Evolutionary conservation across 495 filamentous ascomycete species (phyloP), one percentile per base, ranked within the genome.

Genomic region (Jackrogersella minutella): DNA sequence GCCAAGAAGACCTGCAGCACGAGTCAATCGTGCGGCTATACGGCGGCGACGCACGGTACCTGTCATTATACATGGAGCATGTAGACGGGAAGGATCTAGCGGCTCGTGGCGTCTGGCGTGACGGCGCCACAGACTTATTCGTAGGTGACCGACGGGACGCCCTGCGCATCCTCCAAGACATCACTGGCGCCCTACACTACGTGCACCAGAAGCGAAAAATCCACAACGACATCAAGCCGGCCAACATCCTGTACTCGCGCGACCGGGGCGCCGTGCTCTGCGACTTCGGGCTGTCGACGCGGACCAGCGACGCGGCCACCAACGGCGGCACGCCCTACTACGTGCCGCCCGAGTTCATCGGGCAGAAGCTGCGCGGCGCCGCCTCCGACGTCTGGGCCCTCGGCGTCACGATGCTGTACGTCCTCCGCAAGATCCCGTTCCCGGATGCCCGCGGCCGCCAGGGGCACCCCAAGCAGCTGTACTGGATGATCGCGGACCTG

Each of bases 221-320:
- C 46, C 81, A 83, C 60, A 83, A 82, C 71, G 80, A 83, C 64
- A 83, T 84, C 72, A 82, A 83, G 58, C 81, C 81, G 14, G 80
- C 78, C 14, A 84, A 83, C 39, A 82, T 84, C 43, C 69, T 84
- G n/a, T 84, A 82, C 66, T 82, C 79, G 44, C 76, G 69, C 51
- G 81, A 82, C 28, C 78, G 81, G 1, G 81, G 81, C 1, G 81
- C 80, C 19, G 80, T 83, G 0, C 74, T 83, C 28, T 83, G 81
- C 66, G 81, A 83, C 49, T 76, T 83, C 34, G 81, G 81, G 9
- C 61, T 82, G 19, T 79, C 80, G 5, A 81, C 79, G 0, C 65
- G 68, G 31, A 75, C 72, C 14, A 69, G 58, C n/a, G 77, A 78
- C 33, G 64, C 76, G 5, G 69, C 76, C 24, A 77, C 79, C 11